phyloP scores from a whole-genome alignment of 2,329 filamentous ascomycete genomes.

The Pseudophaeomoniella oleicola region DNA sequence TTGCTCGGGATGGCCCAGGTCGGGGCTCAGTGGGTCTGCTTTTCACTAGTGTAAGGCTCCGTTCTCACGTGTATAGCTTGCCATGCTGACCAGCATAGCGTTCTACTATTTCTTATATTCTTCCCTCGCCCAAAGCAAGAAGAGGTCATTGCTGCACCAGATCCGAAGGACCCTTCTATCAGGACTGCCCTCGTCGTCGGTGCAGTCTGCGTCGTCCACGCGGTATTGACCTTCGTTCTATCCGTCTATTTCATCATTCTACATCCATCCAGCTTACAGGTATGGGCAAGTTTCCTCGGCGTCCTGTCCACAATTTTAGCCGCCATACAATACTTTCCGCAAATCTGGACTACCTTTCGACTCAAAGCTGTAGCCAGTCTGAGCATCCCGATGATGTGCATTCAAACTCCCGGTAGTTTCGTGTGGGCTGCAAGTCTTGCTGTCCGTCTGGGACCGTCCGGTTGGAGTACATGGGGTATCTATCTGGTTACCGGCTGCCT shows the following conservation, averaged over 20 bases:
- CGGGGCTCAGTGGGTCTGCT: constrained; percentile 81
- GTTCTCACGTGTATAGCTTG: neutral
- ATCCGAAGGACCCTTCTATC: constrained; percentile 42
- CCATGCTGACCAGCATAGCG: constrained; percentile 33
- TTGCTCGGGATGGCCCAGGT: constrained; percentile 83
- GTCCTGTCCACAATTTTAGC: constrained; percentile 65
- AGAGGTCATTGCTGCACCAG: constrained; percentile 22
- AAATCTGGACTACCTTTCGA: constrained; percentile 82
- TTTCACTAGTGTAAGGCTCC: constrained; percentile 65
- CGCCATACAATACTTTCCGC: constrained; percentile 81
- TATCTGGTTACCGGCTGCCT: constrained; percentile 74
- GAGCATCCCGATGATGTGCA: constrained; percentile 95
- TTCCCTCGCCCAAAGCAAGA: constrained; percentile 53
- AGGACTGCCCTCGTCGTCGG: constrained; percentile 67
- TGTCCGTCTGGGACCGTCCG: constrained; percentile 59
- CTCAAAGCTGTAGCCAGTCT: constrained; percentile 79
- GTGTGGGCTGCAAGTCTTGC: constrained; percentile 78
- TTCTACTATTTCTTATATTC: constrained; percentile 88
- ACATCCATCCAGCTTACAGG: constrained; percentile 48
- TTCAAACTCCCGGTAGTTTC: constrained; percentile 87
- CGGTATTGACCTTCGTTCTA: constrained; percentile 54
- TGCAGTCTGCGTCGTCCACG: constrained; percentile 57
- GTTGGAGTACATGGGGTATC: constrained; percentile 94
- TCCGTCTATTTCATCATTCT: constrained; percentile 53
- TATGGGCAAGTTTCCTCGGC: constrained; percentile 77